A percentile compares a stretch with the other conserved stretches of the same genome.
phyloP scores from a whole-genome alignment of 1,139 yeast species.

The Scheffersomyces segobiensis region DNA sequence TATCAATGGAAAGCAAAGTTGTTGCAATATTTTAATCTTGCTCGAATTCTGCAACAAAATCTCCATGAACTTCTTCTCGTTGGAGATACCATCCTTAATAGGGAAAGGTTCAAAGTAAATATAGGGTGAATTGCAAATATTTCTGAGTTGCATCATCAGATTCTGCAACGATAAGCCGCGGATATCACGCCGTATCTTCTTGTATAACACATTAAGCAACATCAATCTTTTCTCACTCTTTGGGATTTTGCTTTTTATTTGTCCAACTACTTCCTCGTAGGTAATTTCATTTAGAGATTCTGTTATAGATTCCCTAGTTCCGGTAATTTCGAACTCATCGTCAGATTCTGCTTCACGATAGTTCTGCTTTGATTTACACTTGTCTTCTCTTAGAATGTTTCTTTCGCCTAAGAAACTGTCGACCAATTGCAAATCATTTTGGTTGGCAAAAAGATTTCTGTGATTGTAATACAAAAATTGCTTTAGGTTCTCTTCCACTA shows the following conservation, averaged over 20 bases:
- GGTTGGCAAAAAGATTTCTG: slow-evolving; percentile 15
- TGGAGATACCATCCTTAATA: slow-evolving; percentile 28
- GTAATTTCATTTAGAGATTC: slow-evolving; percentile 33
- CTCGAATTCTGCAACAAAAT: slow-evolving; percentile 54
- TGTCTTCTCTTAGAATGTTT: slow-evolving; percentile 6
- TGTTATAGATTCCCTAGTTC: slow-evolving; percentile 1
- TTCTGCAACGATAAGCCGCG: slow-evolving; percentile 51
- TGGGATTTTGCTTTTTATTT: slow-evolving; percentile 3
- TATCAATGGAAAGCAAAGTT: slow-evolving; percentile 50
- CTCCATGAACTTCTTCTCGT: slow-evolving; percentile 28
- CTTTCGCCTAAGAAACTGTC: slow-evolving; percentile 37
- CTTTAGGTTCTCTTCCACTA: slow-evolving; percentile 45
- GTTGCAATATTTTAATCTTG: slow-evolving; percentile 69
- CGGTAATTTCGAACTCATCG: slow-evolving; percentile 20
- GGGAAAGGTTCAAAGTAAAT: slow-evolving; percentile 77
- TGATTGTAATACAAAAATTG: slow-evolving; percentile 44
- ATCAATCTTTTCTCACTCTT: slow-evolving; percentile 13
- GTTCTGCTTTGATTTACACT: neutral
- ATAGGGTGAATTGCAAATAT: slow-evolving; percentile 83
- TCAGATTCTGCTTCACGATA: slow-evolving; percentile 32
- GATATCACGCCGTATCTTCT: slow-evolving; percentile 19
- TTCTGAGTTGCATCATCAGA: slow-evolving; percentile 77
- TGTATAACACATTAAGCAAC: slow-evolving; percentile 17
- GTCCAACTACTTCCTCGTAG: slow-evolving; percentile 3
- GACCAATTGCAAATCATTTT: slow-evolving; percentile 29